These are phyloP conservation scores for Entomortierella chlamydospora DNA, from an alignment of 192 early-diverging fungal species.

Conservation along the genomic window DNA sequence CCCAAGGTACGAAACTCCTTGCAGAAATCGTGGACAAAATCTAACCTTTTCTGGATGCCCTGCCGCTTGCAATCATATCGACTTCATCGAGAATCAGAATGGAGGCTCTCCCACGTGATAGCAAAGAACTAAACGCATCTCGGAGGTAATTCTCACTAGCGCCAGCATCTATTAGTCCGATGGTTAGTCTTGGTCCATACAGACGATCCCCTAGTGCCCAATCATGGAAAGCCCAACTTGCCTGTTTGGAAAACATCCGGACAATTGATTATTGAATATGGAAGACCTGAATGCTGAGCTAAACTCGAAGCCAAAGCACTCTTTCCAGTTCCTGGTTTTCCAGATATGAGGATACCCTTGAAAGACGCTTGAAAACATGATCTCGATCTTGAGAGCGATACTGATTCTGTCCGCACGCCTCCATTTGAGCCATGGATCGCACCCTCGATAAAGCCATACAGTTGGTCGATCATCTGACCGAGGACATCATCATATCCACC, in stretches of 20 bases:
- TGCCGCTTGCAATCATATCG: conserved; percentile 61
- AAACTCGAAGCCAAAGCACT: conserved; percentile 58
- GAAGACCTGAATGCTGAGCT: conserved; percentile 56
- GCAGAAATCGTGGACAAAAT: not conserved
- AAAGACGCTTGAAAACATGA: conserved; percentile 23
- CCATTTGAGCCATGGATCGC: not conserved
- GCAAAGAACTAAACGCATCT: conserved; percentile 46
- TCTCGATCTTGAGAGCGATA: not conserved
- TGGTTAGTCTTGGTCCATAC: not conserved
- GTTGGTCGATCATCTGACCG: conserved; percentile 30
- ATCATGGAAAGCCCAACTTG: not conserved
- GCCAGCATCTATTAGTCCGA: conserved; percentile 59
- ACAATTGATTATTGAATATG: conserved; percentile 59
- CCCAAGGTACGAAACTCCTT: not conserved
- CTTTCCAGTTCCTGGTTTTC: conserved; percentile 67
- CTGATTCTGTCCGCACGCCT: not conserved
- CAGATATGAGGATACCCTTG: conserved; percentile 60
- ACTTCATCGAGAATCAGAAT: conserved; percentile 68
- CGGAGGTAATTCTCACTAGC: conserved; percentile 63
- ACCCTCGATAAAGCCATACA: conserved; percentile 29
- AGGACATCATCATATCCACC: conserved; percentile 54
- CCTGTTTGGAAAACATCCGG: conserved; percentile 64
- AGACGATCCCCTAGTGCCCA: not conserved
- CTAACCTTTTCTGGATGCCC: conserved; percentile 51
- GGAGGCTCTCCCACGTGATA: conserved; percentile 38